Conservation (phyloP, 108 stramenopile species). For the Pelagomonas calceolata region DNA sequence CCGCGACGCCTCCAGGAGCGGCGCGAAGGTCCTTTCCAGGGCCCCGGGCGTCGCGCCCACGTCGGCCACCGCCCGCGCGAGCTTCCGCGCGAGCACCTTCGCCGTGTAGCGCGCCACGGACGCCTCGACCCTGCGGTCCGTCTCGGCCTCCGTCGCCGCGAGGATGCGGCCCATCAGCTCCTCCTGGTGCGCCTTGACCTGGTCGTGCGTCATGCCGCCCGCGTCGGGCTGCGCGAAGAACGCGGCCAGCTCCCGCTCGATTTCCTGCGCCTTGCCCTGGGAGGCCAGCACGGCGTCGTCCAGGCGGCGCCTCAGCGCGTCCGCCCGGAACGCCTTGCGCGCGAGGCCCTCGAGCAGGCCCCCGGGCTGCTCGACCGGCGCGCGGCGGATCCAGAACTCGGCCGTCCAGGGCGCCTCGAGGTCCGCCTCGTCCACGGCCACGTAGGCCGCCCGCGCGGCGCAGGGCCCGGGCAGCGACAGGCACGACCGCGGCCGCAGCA, state of each 20-base stretch:
- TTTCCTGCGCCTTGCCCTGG: background rate
- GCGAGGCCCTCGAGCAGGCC: background rate
- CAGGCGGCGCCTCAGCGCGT: background rate
- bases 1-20: no score
- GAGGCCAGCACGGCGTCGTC: background rate
- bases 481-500: background rate
- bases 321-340: background rate
- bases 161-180: background rate
- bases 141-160: no score
- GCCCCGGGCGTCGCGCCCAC: no score
- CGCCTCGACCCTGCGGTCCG: background rate
- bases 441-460: background rate
- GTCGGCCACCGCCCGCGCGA: background rate
- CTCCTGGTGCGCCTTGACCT: background rate
- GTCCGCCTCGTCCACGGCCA: background rate
- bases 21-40: no score
- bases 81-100: background rate
- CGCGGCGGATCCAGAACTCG: background rate
- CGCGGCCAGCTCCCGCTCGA: background rate
- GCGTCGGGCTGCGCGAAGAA: background rate
- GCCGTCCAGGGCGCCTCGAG: background rate
- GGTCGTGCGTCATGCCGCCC: background rate
- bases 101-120: background rate
- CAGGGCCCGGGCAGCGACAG: background rate
- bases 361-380: background rate